Base-by-base conservation (phyloP, 495 filamentous ascomycete genomes). In the Talaromyces liani region DNA sequence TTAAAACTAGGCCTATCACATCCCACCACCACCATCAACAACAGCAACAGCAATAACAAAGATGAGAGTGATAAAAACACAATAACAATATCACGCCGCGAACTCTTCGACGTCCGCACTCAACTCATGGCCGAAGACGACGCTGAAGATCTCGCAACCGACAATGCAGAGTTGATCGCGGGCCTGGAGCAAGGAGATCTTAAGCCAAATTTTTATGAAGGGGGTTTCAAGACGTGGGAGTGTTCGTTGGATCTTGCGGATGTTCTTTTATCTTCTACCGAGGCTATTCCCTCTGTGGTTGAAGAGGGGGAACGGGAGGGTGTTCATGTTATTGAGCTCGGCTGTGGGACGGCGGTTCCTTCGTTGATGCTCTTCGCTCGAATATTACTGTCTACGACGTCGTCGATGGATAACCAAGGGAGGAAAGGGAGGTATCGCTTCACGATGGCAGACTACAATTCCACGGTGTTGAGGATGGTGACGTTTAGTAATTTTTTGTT, bases 151-250 rank as follows among this genome's bases (percentile, higher is more conserved):
- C 47, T 67, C 31, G 60, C 53, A 6, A 58, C 39, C 20, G 74
- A 75, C 47, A 73, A 81, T 53, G 68, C 76, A 66, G 72, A 78
- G 62, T 67, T 79, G 18, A 79, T 80, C 47, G 68, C 84, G 20
- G 86, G 86, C 22, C 79, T 94, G 9, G 91, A 88, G 34, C 80
- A 90, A 69, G 88, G 90, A 64, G 94, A 98, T 71, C 86, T 98
- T 69, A 89, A 87, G 71, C 90, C 91, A 12, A 88, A 89, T 65
- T 87, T 97, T 69, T 98, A 98, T 73, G 94, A 98, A 73, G 94
- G 94, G 41, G 94, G 94, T n/a, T 93, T 97, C 76, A 98, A 98
- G 79, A 96, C 91, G 66, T 98, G 94, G 94, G 94, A 98, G 76
- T 96, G 94, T 76, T 87, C 89, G 10, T 76, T 95, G 60, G 94